Percentiles rank a stretch among this genome's conserved stretches.
These are phyloP conservation scores for Colletotrichum theobromicola DNA, from an alignment of 2,329 filamentous ascomycete species.

Conservation along the genomic window DNA sequence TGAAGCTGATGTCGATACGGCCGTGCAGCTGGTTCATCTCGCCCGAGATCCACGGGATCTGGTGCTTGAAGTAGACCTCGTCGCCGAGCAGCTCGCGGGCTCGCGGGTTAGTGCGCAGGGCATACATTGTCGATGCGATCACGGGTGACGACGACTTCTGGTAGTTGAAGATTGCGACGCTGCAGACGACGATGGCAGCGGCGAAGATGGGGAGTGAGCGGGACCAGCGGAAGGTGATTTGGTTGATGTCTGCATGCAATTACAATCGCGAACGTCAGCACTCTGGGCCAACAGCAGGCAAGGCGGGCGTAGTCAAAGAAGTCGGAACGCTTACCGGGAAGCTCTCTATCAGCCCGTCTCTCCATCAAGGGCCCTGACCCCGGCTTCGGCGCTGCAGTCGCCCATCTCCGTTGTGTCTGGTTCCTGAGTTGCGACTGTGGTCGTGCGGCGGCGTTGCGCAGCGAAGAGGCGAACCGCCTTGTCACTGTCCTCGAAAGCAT, in stretches of 20 bases:
- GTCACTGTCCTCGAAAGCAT: conserved; percentile 17
- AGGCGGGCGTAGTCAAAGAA: not conserved
- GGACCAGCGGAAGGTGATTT: conserved; percentile 64
- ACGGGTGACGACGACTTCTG: conserved; percentile 90
- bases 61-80: conserved; percentile 80
- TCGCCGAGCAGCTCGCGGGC: conserved; percentile 85
- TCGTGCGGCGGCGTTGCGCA: not conserved
- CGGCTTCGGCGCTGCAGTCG: conserved; percentile 60
- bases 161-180: conserved; percentile 97
- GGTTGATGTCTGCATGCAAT: conserved; percentile 40
- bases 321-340: conserved; percentile 57
- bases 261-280: not conserved
- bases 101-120: conserved; percentile 77
- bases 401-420: conserved; percentile 46
- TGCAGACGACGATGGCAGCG: conserved; percentile 70
- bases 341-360: conserved; percentile 67
- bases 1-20: conserved; percentile 84
- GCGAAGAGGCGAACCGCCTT: conserved; percentile 12
- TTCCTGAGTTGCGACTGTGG: not conserved
- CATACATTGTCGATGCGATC: conserved; percentile 89
- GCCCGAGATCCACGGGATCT: conserved; percentile 83
- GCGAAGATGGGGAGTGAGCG: conserved; percentile 84
- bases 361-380: conserved; percentile 70
- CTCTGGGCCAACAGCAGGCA: not conserved
- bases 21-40: conserved; percentile 95